A percentile compares a stretch with the other conserved stretches of the same genome.
Conservation (phyloP, 2,329 filamentous ascomycete genomes). For the Emergomyces africanus region DNA sequence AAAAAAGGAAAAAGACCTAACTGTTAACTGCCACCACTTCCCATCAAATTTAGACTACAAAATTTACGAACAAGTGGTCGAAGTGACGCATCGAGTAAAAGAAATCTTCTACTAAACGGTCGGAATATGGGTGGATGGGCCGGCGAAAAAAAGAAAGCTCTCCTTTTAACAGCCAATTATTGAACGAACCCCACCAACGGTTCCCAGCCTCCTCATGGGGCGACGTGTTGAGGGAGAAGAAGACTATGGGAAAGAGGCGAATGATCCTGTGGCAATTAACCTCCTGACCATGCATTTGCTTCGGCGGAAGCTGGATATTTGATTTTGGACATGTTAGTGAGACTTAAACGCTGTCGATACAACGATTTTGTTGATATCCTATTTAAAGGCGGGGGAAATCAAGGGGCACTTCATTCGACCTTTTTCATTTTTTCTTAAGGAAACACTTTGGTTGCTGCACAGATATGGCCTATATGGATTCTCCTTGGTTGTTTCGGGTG, state of each 20-base stretch:
- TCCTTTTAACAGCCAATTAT: neutral
- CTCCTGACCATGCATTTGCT: neutral
- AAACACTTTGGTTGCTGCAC: neutral
- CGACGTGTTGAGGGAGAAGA: neutral
- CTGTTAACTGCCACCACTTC: neutral
- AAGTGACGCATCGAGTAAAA: slow-evolving; percentile 70
- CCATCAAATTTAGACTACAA: slow-evolving; percentile 49
- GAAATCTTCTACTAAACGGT: slow-evolving; percentile 58
- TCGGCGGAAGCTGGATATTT: neutral
- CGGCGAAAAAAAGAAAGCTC: too few relatives aligned
- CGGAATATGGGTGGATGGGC: neutral
- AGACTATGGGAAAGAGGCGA: neutral
- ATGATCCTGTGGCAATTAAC: neutral
- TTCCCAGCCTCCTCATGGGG: neutral
- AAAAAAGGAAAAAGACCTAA: neutral
- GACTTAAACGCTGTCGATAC: neutral
- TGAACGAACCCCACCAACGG: neutral
- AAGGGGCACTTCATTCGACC: neutral
- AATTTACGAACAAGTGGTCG: slow-evolving; percentile 65
- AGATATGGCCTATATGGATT: neutral
- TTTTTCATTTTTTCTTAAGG: neutral
- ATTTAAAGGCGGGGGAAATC: neutral
- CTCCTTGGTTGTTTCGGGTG: neutral
- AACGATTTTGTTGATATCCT: neutral
- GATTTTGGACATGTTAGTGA: neutral